Evolutionary conservation across 345 rosid species (phyloP), one percentile per base, ranked within the genome.

Genomic region (Eucalyptus marginata): DNA sequence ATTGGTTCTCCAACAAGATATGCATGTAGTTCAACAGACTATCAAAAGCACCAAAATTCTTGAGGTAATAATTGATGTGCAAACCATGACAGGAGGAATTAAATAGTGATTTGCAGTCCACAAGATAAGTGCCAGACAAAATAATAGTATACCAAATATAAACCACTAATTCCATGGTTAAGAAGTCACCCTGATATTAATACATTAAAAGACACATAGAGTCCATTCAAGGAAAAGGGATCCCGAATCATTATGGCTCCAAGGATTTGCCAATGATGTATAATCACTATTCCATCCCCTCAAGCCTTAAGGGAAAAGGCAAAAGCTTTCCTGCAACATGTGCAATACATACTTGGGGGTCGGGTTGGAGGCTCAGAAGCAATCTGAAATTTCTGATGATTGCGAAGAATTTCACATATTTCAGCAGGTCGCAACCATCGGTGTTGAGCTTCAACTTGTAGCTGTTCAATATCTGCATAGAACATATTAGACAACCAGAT

Each of bases 391-490:
- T 95, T 95, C 86, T 93, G 92, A 92, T 94, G 93, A 92, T 96
- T 96, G 89, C 94, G 93, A 90, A 97, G 99, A 91, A 97, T 96
- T 91, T 96, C 99, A 92, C 97, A 96, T 88, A 97, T 97, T 94
- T 97, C 99, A 87, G 98, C 94, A 91, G 99, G 99, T 59, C 98
- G 95, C 90, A 97, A 90, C 99, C 99, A 97, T 90, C 99, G 94
- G 88, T 95, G 95, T 87, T 95, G 99, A 12, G 99, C 99, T 94
- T 95, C 98, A 83, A 89, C 59, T 89, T 91, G 90, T 76, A 93
- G 87, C 54, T 93, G 94, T 51, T 93, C 89, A 86, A 92, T 89
- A 89, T 92, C 95, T 93, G 88, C 51, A 58, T 31, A 62, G 71
- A 13, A 89, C 50, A 62, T 47, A 89, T 86, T 14, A n/a, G 54